Evolutionary conservation across 177 flowering plant genomes (phyloP).

Genomic region (Telopea speciosissima): DNA sequence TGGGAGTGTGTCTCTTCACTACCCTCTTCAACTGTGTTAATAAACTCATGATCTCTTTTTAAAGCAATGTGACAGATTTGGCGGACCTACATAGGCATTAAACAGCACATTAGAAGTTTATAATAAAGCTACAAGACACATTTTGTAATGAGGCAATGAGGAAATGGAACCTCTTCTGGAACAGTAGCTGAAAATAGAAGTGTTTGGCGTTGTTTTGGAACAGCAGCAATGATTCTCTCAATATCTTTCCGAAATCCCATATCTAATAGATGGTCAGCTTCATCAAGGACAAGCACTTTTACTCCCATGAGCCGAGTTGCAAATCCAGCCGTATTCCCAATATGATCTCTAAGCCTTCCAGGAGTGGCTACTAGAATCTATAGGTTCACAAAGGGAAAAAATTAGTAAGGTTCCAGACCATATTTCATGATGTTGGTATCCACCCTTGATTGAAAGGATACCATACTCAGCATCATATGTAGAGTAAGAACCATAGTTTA

Average conservation of each 20-base stretch:
- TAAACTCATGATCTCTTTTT: slow-evolving; percentile 86
- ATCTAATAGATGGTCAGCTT: slow-evolving; percentile 93
- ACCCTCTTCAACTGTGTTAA: slow-evolving; percentile 89
- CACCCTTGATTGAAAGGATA: neutral
- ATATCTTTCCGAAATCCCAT: slow-evolving; percentile 98
- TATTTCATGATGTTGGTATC: neutral
- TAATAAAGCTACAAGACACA: neutral
- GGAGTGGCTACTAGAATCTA: slow-evolving; percentile 99
- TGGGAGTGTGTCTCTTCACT: slow-evolving; percentile 91
- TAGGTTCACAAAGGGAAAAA: neutral
- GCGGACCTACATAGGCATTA: slow-evolving; percentile 57
- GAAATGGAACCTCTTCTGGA: slow-evolving; percentile 71
- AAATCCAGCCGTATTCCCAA: slow-evolving; percentile 93
- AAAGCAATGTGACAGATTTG: slow-evolving; percentile 91
- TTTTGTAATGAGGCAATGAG: neutral
- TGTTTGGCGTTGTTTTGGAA: slow-evolving; percentile 95
- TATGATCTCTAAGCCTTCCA: slow-evolving; percentile 95
- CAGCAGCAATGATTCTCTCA: slow-evolving; percentile 84
- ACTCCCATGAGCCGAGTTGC: slow-evolving; percentile 87
- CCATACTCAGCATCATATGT: neutral
- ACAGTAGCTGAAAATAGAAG: slow-evolving; percentile 97
- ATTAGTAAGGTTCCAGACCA: neutral
- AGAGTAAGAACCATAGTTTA: too few relatives aligned
- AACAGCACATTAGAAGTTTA: slow-evolving; percentile 11
- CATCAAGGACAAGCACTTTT: slow-evolving; percentile 95